These are phyloP conservation scores for Pleoardoris graminearum DNA, from an alignment of 2,329 filamentous ascomycete species.

Conservation along the genomic window DNA sequence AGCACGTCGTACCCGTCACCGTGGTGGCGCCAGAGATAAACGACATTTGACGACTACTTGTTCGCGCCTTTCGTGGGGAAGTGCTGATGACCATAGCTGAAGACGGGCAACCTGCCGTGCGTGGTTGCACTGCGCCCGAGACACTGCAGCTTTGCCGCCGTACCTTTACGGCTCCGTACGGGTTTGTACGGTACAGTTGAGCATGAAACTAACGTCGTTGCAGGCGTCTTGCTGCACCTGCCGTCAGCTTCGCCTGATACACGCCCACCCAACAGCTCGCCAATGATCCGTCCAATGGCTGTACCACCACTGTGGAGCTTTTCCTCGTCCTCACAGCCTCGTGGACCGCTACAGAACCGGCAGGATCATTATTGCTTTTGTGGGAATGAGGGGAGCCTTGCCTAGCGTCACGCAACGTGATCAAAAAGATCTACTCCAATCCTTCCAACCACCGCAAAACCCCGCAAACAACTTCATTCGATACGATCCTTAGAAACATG, in stretches of 20 bases:
- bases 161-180: background rate
- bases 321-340: background rate
- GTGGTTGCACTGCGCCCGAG: slow-evolving; percentile 4
- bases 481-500: too few species aligned
- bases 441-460: too few species aligned
- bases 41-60: background rate
- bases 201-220: background rate
- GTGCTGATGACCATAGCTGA: slow-evolving; percentile 1
- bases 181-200: background rate
- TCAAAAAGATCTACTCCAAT: too few species aligned
- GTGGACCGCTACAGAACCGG: background rate
- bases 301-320: background rate
- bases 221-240: background rate
- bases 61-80: slow-evolving; percentile 3
- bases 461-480: too few species aligned
- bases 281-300: background rate
- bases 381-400: background rate
- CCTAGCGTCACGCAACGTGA: background rate
- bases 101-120: slow-evolving; percentile 2
- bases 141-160: background rate
- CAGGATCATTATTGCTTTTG: slow-evolving; percentile 6
- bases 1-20: background rate
- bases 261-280: background rate
- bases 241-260: background rate
- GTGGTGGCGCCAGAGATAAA: background rate